A percentile compares a stretch with the other conserved stretches of the same genome.
phyloP scores from a whole-genome alignment of 768 basidiomycete species.

The Hypholoma sublateritium region DNA sequence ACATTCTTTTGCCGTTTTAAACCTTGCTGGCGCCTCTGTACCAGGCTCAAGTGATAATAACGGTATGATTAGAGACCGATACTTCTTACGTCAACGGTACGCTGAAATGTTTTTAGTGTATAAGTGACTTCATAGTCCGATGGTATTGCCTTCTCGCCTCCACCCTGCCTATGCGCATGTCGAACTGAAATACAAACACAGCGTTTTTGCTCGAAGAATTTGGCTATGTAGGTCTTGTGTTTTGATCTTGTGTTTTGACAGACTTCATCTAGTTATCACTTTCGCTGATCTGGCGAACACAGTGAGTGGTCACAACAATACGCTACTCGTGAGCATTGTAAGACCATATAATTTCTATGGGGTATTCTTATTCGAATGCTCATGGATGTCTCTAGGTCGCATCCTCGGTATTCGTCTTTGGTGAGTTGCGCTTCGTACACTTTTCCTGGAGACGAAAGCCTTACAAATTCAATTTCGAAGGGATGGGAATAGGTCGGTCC shows the following conservation, averaged over 20 bases:
- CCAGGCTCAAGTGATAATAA: conserved; percentile 22
- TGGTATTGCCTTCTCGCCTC: conserved; percentile 4
- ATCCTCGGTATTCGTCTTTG: conserved; percentile 12
- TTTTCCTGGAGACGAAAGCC: neutral
- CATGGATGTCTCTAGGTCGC: conserved; percentile 1
- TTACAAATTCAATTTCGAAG: neutral
- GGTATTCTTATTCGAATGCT: neutral
- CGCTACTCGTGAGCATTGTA: conserved; percentile 15
- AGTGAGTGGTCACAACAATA: conserved; percentile 19
- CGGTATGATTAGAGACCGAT: conserved; percentile 9
- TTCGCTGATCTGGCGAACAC: neutral
- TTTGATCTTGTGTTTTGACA: neutral
- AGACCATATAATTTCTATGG: neutral
- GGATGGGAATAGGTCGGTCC: conserved; percentile 15
- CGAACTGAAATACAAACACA: conserved; percentile 6
- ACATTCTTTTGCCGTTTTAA: conserved; percentile 1
- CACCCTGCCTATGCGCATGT: neutral
- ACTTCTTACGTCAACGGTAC: neutral
- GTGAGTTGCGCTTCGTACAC: neutral
- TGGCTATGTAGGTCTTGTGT: conserved; percentile 18
- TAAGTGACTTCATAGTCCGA: conserved; percentile 23
- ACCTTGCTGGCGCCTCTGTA: neutral
- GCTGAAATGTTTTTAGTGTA: conserved; percentile 8
- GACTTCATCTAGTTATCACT: neutral
- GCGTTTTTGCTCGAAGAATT: conserved; percentile 24